Base-by-base conservation (phyloP, 768 basidiomycete genomes). In the Serendipita vermifera region DNA sequence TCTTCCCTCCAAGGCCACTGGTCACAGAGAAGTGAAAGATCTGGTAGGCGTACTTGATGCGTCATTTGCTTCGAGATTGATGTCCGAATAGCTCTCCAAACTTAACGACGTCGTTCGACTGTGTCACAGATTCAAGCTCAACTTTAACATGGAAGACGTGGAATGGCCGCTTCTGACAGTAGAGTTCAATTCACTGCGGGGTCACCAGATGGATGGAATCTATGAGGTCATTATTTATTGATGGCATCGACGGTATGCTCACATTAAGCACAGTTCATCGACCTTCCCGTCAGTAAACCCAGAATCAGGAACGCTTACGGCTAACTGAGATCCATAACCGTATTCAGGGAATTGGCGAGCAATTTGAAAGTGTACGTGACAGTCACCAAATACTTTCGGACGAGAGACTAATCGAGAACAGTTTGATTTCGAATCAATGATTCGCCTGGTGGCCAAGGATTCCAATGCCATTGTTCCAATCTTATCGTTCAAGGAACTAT, bases 361-460 rank as follows among this genome's bases (percentile, higher is more conserved):
- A 29, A 9, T 51, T 51, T 26, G 46, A 51, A 29, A 51, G 22
- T 4, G 46, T 51, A 26, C 11, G 41, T 43, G 46, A 7, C 22
- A 26, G 15, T 51, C 9, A 36, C n/a, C n/a, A 29, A 20, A 51
- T 51, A 4, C 14, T 43, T n/a, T n/a, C n/a, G n/a, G n/a, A 22
- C 11, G 13, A 11, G 41, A 1, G 24, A 11, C 9, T 43, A 15
- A 11, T 13, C 26, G 41, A n/a, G n/a, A 4, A 26, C 41, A 51
- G 46, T 51, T 51, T 29, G 31, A 29, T n/a, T 51, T 51, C 22
- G 46, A 51, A 29, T 20, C 46, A n/a, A 51, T 51, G 46, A 29
- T 51, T 51, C 46, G 46, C 17, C 46, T 51, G 20, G 46, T 51
- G 7, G 46, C 46, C n/a, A 51, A 51, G 22, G 46, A 51, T 31